Conservation (phyloP, 2,329 filamentous ascomycete genomes). For the Endoconidiophora laricicola region DNA sequence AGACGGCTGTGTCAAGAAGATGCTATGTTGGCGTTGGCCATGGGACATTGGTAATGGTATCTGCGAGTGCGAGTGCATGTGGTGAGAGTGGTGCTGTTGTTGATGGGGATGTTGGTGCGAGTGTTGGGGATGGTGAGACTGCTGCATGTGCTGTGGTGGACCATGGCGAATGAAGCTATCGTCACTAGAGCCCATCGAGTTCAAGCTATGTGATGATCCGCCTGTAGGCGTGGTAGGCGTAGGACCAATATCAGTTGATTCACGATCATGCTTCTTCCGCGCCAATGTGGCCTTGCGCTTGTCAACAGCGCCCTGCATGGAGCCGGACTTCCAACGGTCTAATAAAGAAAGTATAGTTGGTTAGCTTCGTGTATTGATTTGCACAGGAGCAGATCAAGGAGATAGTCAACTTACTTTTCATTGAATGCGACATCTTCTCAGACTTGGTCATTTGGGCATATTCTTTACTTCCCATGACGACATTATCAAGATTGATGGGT, state of each 20-base stretch:
- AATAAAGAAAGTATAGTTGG: constrained; percentile 16
- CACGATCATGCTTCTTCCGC: constrained; percentile 37
- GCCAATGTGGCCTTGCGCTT: constrained; percentile 44
- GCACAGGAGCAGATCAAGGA: neutral
- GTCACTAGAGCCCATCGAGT: neutral
- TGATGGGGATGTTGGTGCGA: neutral
- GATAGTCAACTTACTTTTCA: constrained; percentile 36
- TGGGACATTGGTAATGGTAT: neutral
- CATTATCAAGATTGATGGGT: constrained; percentile 11
- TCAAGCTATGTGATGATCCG: neutral
- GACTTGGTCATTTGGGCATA: constrained; percentile 47
- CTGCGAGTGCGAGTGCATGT: constrained; percentile 6
- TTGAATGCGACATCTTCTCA: constrained; percentile 49
- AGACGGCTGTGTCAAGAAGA: constrained; percentile 10
- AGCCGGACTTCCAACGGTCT: constrained; percentile 44
- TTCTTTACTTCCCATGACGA: constrained; percentile 26
- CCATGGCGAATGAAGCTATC: neutral
- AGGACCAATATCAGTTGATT: constrained; percentile 15
- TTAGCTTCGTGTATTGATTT: neutral
- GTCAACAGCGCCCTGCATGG: constrained; percentile 42
- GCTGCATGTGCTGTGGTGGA: constrained; percentile 6
- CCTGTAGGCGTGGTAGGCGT: constrained; percentile 6
- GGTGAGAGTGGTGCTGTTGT: constrained; percentile 4
- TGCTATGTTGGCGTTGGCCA: constrained; percentile 7
- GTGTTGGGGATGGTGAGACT: too few relatives aligned